These are phyloP conservation scores for Phytopythium helicoides DNA, from an alignment of 352 stramenopile genomes.

Conservation along the genomic window DNA sequence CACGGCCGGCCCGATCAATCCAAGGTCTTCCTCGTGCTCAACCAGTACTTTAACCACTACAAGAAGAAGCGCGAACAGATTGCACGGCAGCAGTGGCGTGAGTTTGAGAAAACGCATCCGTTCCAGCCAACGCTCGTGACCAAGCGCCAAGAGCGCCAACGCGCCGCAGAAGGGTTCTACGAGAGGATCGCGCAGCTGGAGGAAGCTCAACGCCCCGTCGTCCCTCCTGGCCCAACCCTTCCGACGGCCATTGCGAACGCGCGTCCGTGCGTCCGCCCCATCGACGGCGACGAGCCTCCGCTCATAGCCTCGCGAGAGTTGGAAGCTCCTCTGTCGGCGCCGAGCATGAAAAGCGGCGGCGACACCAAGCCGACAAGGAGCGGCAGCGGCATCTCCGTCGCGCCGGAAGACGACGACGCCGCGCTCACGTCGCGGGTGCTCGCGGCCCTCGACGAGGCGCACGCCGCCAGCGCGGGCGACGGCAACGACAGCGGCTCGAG, in stretches of 20 bases:
- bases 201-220: constrained; percentile 1
- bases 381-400: constrained; percentile 26
- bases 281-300: constrained; percentile 25
- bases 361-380: too few species aligned
- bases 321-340: neutral
- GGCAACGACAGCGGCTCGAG: neutral
- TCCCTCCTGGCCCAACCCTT: constrained; percentile 16
- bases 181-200: constrained; percentile 37
- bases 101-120: constrained; percentile 55
- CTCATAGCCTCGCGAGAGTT: neutral
- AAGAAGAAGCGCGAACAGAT: constrained; percentile 48
- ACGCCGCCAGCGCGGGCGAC: constrained; percentile 1
- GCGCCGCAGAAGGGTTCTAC: constrained; percentile 45
- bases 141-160: constrained; percentile 40
- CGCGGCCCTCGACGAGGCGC: constrained; percentile 41
- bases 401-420: constrained; percentile 42
- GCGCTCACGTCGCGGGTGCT: constrained; percentile 56
- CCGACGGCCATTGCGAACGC: constrained; percentile 50
- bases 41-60: constrained; percentile 78
- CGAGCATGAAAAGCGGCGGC: neutral
- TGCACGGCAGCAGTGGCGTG: constrained; percentile 48
- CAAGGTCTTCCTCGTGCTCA: constrained; percentile 67
- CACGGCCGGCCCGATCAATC: constrained; percentile 50
- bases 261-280: constrained; percentile 59
- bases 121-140: constrained; percentile 61